These are phyloP conservation scores for Leccinum barrowsii DNA, from an alignment of 768 basidiomycete species.

Conservation along the genomic window DNA sequence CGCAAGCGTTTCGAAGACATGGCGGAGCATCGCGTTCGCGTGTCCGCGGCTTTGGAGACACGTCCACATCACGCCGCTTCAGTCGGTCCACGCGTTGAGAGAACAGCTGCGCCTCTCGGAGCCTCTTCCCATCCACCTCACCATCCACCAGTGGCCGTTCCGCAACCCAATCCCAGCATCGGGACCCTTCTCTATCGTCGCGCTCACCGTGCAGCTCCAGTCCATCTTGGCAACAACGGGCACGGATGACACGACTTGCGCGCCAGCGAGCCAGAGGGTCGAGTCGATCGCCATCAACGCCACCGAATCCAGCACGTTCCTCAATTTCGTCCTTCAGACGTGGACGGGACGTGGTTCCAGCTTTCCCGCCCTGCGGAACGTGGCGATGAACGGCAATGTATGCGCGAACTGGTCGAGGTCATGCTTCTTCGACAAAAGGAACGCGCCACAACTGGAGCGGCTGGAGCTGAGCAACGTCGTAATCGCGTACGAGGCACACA, in stretches of 20 bases:
- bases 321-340: conserved; percentile 17
- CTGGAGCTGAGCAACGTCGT: conserved; percentile 20
- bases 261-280: conserved; percentile 10
- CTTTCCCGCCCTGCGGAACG: conserved; percentile 10
- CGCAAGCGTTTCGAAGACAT: conserved; percentile 14
- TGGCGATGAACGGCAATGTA: conserved; percentile 12
- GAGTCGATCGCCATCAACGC: conserved; percentile 16
- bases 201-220: conserved; percentile 16
- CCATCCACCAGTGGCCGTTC: conserved; percentile 20
- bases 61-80: conserved; percentile 15
- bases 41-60: conserved; percentile 21
- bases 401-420: conserved; percentile 18
- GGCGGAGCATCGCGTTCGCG: conserved; percentile 13
- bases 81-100: conserved; percentile 6
- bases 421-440: conserved; percentile 19
- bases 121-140: conserved; percentile 11
- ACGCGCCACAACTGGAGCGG: conserved; percentile 9
- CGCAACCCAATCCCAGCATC: conserved; percentile 3
- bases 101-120: conserved; percentile 18
- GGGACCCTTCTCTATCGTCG: conserved; percentile 11
- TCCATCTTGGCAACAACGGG: conserved; percentile 10
- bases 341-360: conserved; percentile 13
- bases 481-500: conserved; percentile 5
- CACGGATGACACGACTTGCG: not conserved
- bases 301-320: conserved; percentile 14